These are phyloP conservation scores for Linum trigynum DNA, from an alignment of 345 rosid genomes.

Conservation along the genomic window DNA sequence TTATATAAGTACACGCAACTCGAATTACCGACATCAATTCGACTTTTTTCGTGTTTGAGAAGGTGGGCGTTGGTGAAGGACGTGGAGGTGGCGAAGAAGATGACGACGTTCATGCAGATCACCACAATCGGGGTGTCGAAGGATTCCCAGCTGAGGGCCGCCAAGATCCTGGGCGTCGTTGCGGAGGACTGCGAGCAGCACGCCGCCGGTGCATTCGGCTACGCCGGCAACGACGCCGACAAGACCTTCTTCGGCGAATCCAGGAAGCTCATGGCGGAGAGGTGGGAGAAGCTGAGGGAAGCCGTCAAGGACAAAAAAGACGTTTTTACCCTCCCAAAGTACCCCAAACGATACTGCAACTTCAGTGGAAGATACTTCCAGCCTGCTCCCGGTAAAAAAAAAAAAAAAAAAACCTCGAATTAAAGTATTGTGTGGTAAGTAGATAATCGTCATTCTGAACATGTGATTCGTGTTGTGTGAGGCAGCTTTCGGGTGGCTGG, in stretches of 20 bases:
- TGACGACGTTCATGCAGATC: constrained; percentile 47
- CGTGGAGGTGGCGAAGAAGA: constrained; percentile 50
- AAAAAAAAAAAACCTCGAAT: neutral
- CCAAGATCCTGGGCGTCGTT: constrained; percentile 48
- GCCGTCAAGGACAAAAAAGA: constrained; percentile 29
- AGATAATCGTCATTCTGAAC: neutral
- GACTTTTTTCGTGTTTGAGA: neutral
- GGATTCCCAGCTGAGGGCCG: constrained; percentile 78
- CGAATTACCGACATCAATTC: too few species aligned
- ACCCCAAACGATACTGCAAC: constrained; percentile 52
- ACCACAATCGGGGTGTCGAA: constrained; percentile 72
- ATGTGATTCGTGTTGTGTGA: neutral
- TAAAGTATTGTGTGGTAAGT: too few species aligned
- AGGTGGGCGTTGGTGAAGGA: constrained; percentile 87
- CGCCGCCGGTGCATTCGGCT: constrained; percentile 7
- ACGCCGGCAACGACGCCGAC: too few species aligned
- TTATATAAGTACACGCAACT: too few species aligned
- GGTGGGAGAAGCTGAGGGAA: constrained; percentile 59
- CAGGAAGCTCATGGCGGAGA: constrained; percentile 36
- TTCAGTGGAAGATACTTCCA: constrained; percentile 33
- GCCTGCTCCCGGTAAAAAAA: constrained; percentile 51
- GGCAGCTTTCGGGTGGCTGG: constrained; percentile 80
- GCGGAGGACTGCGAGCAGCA: constrained; percentile 25
- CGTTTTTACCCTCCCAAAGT: constrained; percentile 42
- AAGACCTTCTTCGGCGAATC: constrained; percentile 52